A percentile compares a stretch with the other conserved stretches of the same genome.
Conservation (phyloP, 495 filamentous ascomycete genomes). For the Penicillium flavigenum region DNA sequence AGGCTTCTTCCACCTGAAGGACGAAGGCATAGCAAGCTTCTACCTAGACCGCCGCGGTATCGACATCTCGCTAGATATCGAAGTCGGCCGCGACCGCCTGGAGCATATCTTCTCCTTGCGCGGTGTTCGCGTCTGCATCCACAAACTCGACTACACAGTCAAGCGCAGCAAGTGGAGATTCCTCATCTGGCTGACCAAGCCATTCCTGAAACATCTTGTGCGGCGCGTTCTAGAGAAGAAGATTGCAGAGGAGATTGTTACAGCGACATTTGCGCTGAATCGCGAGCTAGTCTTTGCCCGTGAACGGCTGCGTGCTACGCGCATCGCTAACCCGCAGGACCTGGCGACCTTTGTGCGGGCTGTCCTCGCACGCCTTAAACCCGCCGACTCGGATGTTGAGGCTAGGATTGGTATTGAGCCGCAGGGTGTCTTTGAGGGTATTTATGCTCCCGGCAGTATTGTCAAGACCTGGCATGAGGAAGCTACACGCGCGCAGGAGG, state of each 20-base stretch:
- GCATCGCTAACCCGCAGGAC: slow-evolving; percentile 78
- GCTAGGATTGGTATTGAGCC: slow-evolving; percentile 63
- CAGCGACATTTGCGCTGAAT: slow-evolving; percentile 69
- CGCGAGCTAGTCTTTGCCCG: slow-evolving; percentile 82
- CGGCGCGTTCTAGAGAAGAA: slow-evolving; percentile 76
- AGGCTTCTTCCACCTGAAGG: slow-evolving; percentile 65
- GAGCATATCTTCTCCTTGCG: slow-evolving; percentile 80
- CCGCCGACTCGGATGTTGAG: slow-evolving; percentile 73
- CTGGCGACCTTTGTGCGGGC: slow-evolving; percentile 78
- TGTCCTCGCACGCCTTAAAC: slow-evolving; percentile 69
- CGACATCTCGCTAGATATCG: slow-evolving; percentile 79
- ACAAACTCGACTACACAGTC: slow-evolving; percentile 80
- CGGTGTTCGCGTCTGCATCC: slow-evolving; percentile 73
- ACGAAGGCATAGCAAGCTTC: slow-evolving; percentile 83
- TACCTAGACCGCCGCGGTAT: slow-evolving; percentile 81
- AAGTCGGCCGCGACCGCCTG: slow-evolving; percentile 68
- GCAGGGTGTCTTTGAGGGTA: slow-evolving; percentile 72
- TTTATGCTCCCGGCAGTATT: slow-evolving; percentile 85
- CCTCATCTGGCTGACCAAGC: slow-evolving; percentile 80
- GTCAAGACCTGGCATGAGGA: slow-evolving; percentile 86
- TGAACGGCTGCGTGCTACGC: slow-evolving; percentile 79
- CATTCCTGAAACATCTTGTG: slow-evolving; percentile 75
- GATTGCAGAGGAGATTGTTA: slow-evolving; percentile 68
- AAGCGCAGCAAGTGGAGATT: slow-evolving; percentile 72
- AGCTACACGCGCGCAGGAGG: slow-evolving; percentile 63